Evolutionary conservation across 345 rosid genomes (phyloP).

Genomic region (Eucalyptus sideroxylon): DNA sequence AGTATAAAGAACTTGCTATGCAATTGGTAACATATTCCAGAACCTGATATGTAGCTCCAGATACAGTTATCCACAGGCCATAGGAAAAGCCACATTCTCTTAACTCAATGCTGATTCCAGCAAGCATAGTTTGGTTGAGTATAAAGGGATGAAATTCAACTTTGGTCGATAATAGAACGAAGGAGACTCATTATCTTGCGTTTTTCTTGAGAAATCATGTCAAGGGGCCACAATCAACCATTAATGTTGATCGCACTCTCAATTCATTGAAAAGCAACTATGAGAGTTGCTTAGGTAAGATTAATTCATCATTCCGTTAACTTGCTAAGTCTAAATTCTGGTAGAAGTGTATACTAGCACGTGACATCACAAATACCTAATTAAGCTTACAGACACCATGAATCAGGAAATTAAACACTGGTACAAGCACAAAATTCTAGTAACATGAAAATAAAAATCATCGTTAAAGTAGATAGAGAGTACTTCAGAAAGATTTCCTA

Average conservation of each 20-base stretch:
- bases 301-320: not conserved
- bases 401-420: not conserved
- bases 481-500: constrained; percentile 58
- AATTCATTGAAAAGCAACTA: not conserved
- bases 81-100: not conserved
- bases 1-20: not conserved
- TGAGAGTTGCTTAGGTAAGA: not conserved
- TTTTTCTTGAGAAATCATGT: not conserved
- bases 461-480: not conserved
- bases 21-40: not conserved
- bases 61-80: not conserved
- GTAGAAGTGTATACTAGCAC: not conserved
- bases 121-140: not conserved
- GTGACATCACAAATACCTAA: not conserved
- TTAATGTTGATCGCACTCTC: not conserved
- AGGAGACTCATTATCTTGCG: not conserved
- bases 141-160: not conserved
- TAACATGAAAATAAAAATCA: not conserved
- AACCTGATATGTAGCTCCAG: not conserved
- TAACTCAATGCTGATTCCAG: not conserved
- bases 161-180: not conserved
- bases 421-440: not conserved
- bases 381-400: not conserved
- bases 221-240: not conserved
- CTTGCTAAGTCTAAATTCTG: not conserved